phyloP scores from a whole-genome alignment of 108 stramenopile species.

The Skeletonema menzelii region DNA sequence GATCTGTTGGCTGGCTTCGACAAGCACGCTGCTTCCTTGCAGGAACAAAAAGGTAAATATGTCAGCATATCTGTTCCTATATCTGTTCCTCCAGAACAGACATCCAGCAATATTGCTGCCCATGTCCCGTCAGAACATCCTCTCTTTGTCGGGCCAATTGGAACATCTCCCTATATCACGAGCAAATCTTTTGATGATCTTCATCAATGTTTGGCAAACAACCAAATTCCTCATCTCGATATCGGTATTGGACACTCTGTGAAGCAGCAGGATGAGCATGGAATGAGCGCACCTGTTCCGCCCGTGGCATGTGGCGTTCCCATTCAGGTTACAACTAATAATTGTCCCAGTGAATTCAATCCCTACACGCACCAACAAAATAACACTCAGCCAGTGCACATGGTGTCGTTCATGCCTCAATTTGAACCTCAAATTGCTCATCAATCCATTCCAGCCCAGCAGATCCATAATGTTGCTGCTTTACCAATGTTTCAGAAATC shows the following conservation, averaged over 20 bases:
- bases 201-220: conserved; percentile 26
- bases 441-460: neutral
- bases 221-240: conserved; percentile 28
- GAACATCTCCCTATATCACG: conserved; percentile 43
- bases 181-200: conserved; percentile 44
- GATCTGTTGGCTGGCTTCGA: conserved; percentile 44
- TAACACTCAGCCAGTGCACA: neutral
- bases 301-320: neutral
- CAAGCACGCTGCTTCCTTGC: conserved; percentile 31
- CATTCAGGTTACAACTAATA: neutral
- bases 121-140: conserved; percentile 13
- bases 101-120: too few relatives aligned
- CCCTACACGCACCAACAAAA: neutral
- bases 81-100: too few relatives aligned
- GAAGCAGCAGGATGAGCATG: neutral
- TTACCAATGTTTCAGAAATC: neutral
- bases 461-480: neutral
- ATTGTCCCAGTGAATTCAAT: neutral
- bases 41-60: neutral
- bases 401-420: neutral
- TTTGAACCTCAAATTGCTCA: neutral
- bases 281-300: neutral
- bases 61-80: too few relatives aligned
- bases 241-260: conserved; percentile 9
- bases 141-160: conserved; percentile 27